phyloP scores from a whole-genome alignment of 768 basidiomycete genomes.

The Amanita rimosa region DNA sequence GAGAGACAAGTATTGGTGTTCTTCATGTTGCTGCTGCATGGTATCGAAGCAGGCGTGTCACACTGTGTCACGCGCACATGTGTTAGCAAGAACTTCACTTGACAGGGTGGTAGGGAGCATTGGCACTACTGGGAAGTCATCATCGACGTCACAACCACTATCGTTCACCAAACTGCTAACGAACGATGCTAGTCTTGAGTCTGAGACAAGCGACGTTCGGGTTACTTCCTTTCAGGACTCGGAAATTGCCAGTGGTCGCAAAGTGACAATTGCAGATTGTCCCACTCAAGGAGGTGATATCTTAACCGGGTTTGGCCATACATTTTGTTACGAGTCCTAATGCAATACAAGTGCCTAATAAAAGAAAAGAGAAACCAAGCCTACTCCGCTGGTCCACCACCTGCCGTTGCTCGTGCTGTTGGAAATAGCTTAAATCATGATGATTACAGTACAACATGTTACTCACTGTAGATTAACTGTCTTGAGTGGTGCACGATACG shows the following conservation, averaged over 20 bases:
- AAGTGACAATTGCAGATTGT: no score
- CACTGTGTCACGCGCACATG: background rate
- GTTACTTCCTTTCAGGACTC: no score
- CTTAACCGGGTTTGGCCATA: background rate
- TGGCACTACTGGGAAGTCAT: no score
- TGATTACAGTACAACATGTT: slow-evolving; percentile 12
- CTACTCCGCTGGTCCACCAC: slow-evolving; percentile 30
- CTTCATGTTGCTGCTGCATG: slow-evolving; percentile 58
- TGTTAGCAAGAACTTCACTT: no score
- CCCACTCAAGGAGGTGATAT: no score
- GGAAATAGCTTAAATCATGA: background rate
- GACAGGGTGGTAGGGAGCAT: no score
- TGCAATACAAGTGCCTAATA: slow-evolving; percentile 21
- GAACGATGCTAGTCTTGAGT: no score
- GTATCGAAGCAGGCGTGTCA: background rate
- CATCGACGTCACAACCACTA: no score
- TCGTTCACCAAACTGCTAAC: no score
- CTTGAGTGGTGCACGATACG: slow-evolving; percentile 90
- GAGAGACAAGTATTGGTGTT: slow-evolving; percentile 81
- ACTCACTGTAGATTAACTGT: slow-evolving; percentile 92
- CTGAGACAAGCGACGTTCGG: no score
- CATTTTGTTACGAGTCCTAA: background rate
- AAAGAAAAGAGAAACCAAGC: slow-evolving; percentile 5
- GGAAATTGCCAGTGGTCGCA: no score
- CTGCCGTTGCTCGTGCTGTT: slow-evolving; percentile 37